Conservation (phyloP, 257 asterid species). For the Thymus quinquecostatus region DNA sequence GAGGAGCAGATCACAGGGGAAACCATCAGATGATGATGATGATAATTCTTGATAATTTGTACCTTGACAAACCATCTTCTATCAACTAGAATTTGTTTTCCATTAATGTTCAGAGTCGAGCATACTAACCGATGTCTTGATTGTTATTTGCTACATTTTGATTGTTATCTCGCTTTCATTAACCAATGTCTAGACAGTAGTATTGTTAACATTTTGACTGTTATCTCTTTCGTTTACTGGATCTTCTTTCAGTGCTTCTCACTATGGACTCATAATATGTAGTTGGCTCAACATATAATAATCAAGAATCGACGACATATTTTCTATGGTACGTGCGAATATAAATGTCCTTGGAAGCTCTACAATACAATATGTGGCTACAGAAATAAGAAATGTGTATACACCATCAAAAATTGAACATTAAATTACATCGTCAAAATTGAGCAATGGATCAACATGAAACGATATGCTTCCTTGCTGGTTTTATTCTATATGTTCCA, state of each 20-base stretch:
- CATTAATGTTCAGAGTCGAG: neutral
- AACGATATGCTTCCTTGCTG: constrained; percentile 21
- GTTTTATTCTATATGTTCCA: constrained; percentile 28
- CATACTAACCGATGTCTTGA: neutral
- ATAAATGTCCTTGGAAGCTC: too few species aligned
- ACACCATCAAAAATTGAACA: constrained; percentile 7
- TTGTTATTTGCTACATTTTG: constrained; percentile 4
- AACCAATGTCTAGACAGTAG: too few species aligned
- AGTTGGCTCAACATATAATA: neutral
- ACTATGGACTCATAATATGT: neutral
- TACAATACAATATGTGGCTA: neutral
- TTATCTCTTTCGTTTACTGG: neutral
- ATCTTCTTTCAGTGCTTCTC: neutral
- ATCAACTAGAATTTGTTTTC: neutral
- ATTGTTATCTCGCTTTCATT: neutral
- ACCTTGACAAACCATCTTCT: neutral
- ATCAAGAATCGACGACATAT: neutral
- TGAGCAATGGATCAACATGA: neutral
- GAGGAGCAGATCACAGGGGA: constrained; percentile 50
- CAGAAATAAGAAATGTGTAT: neutral
- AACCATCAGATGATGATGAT: constrained; percentile 46
- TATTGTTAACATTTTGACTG: neutral
- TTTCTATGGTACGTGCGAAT: neutral
- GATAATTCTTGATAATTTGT: neutral
- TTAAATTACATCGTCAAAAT: neutral